Evolutionary conservation across 1,284 basidiomycete genomes (phyloP).

Genomic region (Microbotryum intermedium): DNA sequence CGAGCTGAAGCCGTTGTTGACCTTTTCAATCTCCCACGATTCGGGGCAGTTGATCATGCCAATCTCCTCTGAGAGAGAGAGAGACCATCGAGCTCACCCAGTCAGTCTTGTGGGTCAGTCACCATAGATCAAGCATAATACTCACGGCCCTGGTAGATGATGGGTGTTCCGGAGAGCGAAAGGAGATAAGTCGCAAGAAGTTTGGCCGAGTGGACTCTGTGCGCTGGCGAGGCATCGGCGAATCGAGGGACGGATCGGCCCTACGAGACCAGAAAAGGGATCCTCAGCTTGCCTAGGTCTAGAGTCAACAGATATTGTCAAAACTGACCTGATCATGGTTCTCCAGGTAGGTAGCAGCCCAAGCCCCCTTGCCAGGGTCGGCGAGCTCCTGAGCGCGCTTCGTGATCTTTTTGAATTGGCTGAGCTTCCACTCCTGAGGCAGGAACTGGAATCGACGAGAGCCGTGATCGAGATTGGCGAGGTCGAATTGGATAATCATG

Average conservation of each 20-base stretch:
- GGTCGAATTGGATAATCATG: slow-evolving; percentile 58
- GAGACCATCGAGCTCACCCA: neutral
- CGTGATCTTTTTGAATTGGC: slow-evolving; percentile 52
- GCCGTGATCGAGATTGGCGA: slow-evolving; percentile 4
- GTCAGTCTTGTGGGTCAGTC: too few relatives aligned
- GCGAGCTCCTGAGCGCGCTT: slow-evolving; percentile 50
- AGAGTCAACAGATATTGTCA: too few relatives aligned
- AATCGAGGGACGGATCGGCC: slow-evolving; percentile 50
- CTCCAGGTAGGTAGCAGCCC: slow-evolving; percentile 39
- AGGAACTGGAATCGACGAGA: slow-evolving; percentile 40
- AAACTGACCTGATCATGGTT: slow-evolving; percentile 54
- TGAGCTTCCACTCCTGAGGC: slow-evolving; percentile 48
- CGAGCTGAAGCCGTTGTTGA: too few relatives aligned
- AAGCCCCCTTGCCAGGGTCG: slow-evolving; percentile 5
- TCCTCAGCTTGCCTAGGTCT: too few relatives aligned
- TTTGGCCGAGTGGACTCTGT: slow-evolving; percentile 53
- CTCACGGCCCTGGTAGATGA: slow-evolving; percentile 56
- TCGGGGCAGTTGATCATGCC: slow-evolving; percentile 60
- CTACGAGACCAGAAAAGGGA: too few relatives aligned
- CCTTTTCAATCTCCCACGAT: slow-evolving; percentile 53
- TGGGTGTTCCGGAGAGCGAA: slow-evolving; percentile 57
- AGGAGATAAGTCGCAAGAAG: slow-evolving; percentile 56
- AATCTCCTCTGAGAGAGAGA: slow-evolving; percentile 47
- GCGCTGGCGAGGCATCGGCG: slow-evolving; percentile 52
- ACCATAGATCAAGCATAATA: neutral